Evolutionary conservation across 495 filamentous ascomycete genomes (phyloP), one percentile per base, ranked within the genome.

Genomic region (Neurospora tetraspora): DNA sequence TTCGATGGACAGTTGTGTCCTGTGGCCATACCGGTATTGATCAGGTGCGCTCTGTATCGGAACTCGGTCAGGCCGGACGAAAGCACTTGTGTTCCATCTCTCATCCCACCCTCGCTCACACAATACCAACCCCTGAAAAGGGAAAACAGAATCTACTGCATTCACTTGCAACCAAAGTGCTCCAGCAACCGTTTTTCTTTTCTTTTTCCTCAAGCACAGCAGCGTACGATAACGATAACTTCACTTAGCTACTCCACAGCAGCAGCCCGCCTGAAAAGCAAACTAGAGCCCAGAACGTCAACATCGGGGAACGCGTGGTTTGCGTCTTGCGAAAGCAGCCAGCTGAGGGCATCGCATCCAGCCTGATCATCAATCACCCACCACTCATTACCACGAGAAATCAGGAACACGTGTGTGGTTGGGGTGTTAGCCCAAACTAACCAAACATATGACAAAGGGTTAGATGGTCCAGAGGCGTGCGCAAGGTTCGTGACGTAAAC

Each of bases 111-210:
- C 72, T 69, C 73, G 43, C 39, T 65, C 61, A 69, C 47, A 74
- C 72, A 72, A 72, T 39, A 74, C 59, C 68, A 69, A 59, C 73
- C 59, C 72, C 59, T 65, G 31, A 34, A 69, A 74, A 61, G 45
- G 70, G 39, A 73, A 65, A 9, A 65, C 53, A 34, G 27, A 65
- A 65, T 27, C 14, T 34, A 9, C 27, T 34, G 27, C 53, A 65
- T 31, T 18, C 5, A 18, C 14, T 16, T 16, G 47, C 16, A 65
- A 27, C 6, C 1, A 18, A 20, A 39, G 72, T 47, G n/a, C 39
- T 65, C 43, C 36, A 34, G 14, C 31, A 71, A 18, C n/a, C 47
- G 2, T 59, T 27, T 53, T 31, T 45, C n/a, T 5, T 45, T 37
- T 45, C 38, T 31, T 38, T 36, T 69, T 27, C 31, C 18, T 47